Conservation (phyloP, 73 alveolate species). For the Stentor coeruleus region DNA sequence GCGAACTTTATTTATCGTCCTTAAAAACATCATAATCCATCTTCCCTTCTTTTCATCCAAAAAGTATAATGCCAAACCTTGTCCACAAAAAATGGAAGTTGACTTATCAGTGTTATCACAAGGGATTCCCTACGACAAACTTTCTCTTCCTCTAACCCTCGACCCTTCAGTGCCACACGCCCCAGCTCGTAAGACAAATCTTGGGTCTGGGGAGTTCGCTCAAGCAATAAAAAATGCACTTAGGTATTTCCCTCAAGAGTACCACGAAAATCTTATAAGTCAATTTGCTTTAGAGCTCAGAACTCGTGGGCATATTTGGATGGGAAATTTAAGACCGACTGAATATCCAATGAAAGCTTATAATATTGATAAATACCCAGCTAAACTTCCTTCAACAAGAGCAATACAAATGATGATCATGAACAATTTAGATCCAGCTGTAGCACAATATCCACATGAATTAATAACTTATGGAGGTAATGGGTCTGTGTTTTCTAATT, state of each 20-base stretch:
- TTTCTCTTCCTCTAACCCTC: background rate
- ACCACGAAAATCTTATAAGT: slow-evolving; percentile 33
- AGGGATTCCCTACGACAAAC: background rate
- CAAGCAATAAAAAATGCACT: slow-evolving; percentile 55
- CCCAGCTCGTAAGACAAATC: slow-evolving; percentile 40
- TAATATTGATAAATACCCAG: slow-evolving; percentile 43
- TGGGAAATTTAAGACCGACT: slow-evolving; percentile 46
- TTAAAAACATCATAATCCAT: too few species aligned
- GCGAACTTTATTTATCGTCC: too few species aligned
- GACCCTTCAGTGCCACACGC: slow-evolving; percentile 56
- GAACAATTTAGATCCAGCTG: slow-evolving; percentile 55
- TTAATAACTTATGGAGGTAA: slow-evolving; percentile 60
- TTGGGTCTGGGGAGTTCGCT: slow-evolving; percentile 25
- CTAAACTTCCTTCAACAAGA: slow-evolving; percentile 38
- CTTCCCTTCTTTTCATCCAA: too few species aligned
- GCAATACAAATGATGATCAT: slow-evolving; percentile 54
- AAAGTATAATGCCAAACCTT: too few species aligned
- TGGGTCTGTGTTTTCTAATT: slow-evolving; percentile 56
- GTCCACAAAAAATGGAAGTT: too few species aligned
- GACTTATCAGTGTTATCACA: too few species aligned
- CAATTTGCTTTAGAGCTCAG: slow-evolving; percentile 37
- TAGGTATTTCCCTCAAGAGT: slow-evolving; percentile 40
- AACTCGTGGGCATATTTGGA: slow-evolving; percentile 53
- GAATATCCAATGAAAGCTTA: slow-evolving; percentile 38
- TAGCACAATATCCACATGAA: slow-evolving; percentile 57